Evolutionary conservation across 2,329 filamentous ascomycete species (phyloP).

Genomic region (Sporothrix phasma): DNA sequence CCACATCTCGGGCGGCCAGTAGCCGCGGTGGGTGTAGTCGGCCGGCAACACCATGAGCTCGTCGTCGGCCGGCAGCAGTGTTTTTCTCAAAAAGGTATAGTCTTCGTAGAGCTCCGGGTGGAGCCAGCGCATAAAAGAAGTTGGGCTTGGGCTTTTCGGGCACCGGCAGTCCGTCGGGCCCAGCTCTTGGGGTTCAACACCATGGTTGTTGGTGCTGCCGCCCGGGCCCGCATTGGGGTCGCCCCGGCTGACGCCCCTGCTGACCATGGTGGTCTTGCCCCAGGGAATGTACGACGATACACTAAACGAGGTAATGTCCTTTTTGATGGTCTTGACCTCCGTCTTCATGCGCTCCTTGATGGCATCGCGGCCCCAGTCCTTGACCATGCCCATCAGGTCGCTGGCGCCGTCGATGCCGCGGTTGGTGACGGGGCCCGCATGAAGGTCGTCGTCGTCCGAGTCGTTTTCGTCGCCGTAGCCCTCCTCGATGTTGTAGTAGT

Average conservation of each 20-base stretch:
- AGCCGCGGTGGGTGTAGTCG: conserved; percentile 50
- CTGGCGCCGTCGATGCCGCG: conserved; percentile 24
- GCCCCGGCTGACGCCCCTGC: neutral
- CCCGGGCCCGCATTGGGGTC: neutral
- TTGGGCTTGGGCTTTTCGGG: conserved; percentile 28
- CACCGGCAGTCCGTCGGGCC: neutral
- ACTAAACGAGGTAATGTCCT: conserved; percentile 25
- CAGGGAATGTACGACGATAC: conserved; percentile 12
- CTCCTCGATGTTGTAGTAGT: conserved; percentile 26
- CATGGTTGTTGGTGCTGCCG: neutral
- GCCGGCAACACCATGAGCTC: conserved; percentile 16
- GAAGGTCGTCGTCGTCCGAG: conserved; percentile 26
- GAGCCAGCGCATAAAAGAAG: conserved; percentile 42
- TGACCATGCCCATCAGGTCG: conserved; percentile 21
- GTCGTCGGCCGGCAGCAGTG: conserved; percentile 3
- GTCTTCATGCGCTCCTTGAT: conserved; percentile 16
- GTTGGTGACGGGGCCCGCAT: conserved; percentile 14
- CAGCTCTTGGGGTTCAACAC: neutral
- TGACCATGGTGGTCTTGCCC: neutral
- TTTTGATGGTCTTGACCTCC: conserved; percentile 19
- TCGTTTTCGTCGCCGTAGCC: conserved; percentile 30
- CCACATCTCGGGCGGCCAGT: conserved; percentile 60
- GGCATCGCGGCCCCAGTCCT: conserved; percentile 20
- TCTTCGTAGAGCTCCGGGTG: conserved; percentile 51
- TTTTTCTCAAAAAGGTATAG: conserved; percentile 46